Evolutionary conservation across 2,329 filamentous ascomycete species (phyloP).

Genomic region (Fusarium nodosum): DNA sequence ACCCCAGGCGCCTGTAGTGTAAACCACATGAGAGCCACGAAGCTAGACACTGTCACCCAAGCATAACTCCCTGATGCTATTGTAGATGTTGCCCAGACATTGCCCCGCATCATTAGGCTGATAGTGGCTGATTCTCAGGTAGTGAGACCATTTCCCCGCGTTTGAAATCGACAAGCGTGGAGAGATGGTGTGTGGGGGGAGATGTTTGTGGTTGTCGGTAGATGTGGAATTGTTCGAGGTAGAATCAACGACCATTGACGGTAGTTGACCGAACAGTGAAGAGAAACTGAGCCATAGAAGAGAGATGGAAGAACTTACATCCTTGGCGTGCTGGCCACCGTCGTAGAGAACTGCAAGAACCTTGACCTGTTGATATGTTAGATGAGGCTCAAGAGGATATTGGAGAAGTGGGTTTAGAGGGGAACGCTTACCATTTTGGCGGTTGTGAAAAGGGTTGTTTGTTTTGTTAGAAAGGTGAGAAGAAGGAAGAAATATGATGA

Average conservation of each 20-base stretch:
- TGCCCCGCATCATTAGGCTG: slow-evolving; percentile 44
- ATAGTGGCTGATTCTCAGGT: slow-evolving; percentile 45
- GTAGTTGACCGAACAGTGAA: slow-evolving; percentile 11
- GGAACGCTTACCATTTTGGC: slow-evolving; percentile 50
- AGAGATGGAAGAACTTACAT: slow-evolving; percentile 67
- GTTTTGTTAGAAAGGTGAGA: slow-evolving; percentile 32
- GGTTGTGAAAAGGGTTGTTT: slow-evolving; percentile 39
- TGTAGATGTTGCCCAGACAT: slow-evolving; percentile 25
- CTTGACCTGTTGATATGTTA: slow-evolving; percentile 77
- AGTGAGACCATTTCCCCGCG: slow-evolving; percentile 48
- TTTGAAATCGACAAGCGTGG: slow-evolving; percentile 47
- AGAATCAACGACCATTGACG: slow-evolving; percentile 30
- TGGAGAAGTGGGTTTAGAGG: slow-evolving; percentile 8
- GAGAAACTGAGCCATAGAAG: slow-evolving; percentile 1
- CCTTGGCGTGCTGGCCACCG: slow-evolving; percentile 86
- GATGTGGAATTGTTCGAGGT: slow-evolving; percentile 13
- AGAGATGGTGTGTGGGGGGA: slow-evolving; percentile 38
- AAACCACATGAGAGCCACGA: slow-evolving; percentile 27
- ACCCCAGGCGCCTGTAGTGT: slow-evolving; percentile 26
- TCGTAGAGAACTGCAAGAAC: slow-evolving; percentile 96
- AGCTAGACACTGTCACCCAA: slow-evolving; percentile 27
- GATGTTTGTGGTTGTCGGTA: slow-evolving; percentile 28
- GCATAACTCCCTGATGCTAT: slow-evolving; percentile 19
- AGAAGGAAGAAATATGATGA: slow-evolving; percentile 40
- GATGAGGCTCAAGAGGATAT: slow-evolving; percentile 29